Conservation (phyloP, 148 eudicot genomes). For the Silene uniflora region DNA sequence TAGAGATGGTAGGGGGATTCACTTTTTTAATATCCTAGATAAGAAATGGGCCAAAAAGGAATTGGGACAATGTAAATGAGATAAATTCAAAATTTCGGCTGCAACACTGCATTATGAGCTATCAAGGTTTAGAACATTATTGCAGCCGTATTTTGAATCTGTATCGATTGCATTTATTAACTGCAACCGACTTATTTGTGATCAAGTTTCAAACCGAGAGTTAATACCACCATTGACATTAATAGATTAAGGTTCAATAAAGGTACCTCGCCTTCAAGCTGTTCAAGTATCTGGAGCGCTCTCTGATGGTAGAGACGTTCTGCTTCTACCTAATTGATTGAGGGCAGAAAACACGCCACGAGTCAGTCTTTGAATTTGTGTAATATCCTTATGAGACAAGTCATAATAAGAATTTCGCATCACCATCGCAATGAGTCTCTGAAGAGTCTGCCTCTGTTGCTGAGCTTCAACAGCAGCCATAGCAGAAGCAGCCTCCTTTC, state of each 20-base stretch:
- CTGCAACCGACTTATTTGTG: too few species aligned
- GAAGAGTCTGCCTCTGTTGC: conserved; percentile 90
- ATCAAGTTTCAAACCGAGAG: too few species aligned
- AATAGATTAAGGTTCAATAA: conserved; percentile 5
- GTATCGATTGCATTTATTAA: too few species aligned
- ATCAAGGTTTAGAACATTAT: too few species aligned
- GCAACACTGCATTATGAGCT: too few species aligned
- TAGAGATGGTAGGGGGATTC: too few species aligned
- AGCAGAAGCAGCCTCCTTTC: conserved; percentile 96
- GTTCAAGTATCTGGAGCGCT: conserved; percentile 87
- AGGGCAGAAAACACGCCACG: conserved; percentile 12
- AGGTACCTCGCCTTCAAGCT: conserved; percentile 85
- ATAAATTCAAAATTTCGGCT: too few species aligned
- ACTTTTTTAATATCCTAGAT: too few species aligned
- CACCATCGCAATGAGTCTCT: conserved; percentile 87
- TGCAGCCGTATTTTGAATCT: too few species aligned
- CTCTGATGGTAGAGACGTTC: conserved; percentile 91
- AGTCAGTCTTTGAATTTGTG: conserved; percentile 12
- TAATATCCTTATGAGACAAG: background rate
- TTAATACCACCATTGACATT: too few species aligned
- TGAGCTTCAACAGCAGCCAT: conserved; percentile 99
- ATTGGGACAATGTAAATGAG: too few species aligned
- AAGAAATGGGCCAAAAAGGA: too few species aligned
- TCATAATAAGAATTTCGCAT: conserved; percentile 12
- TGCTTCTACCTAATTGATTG: conserved; percentile 62